These are phyloP conservation scores for Dothidotthia symphoricarpi DNA, from an alignment of 2,329 filamentous ascomycete species.

Conservation along the genomic window DNA sequence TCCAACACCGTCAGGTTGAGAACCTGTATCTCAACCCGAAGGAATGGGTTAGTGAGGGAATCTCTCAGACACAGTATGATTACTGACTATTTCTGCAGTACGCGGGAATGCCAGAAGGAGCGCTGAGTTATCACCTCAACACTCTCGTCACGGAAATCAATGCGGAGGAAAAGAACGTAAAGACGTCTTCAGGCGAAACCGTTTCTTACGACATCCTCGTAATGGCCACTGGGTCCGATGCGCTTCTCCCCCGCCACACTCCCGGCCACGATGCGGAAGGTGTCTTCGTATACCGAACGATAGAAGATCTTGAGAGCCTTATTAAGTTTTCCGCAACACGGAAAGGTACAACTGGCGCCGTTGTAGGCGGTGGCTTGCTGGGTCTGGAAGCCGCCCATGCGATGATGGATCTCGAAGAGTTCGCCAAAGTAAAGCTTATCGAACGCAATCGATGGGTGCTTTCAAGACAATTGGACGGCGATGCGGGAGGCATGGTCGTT, in stretches of 20 bases:
- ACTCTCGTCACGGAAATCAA: constrained; percentile 69
- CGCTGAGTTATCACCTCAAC: constrained; percentile 73
- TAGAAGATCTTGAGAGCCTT: constrained; percentile 74
- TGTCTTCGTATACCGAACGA: constrained; percentile 86
- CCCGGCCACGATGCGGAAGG: constrained; percentile 77
- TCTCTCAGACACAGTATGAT: not conserved
- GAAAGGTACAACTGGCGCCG: constrained; percentile 67
- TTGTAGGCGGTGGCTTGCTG: constrained; percentile 80
- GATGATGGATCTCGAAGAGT: constrained; percentile 81
- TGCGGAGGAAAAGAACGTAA: constrained; percentile 62
- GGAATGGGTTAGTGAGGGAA: constrained; percentile 63
- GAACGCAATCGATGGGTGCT: constrained; percentile 83
- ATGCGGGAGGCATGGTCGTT: constrained; percentile 78
- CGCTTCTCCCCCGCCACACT: constrained; percentile 68
- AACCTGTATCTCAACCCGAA: constrained; percentile 83
- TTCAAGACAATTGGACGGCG: constrained; percentile 75
- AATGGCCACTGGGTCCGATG: constrained; percentile 82
- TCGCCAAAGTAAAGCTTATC: constrained; percentile 71
- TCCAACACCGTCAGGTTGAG: constrained; percentile 80
- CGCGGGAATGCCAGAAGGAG: constrained; percentile 62
- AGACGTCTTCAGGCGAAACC: constrained; percentile 66
- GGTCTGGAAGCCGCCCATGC: constrained; percentile 89
- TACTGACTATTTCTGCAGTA: constrained; percentile 53
- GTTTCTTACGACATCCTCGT: constrained; percentile 79
- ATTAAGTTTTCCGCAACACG: constrained; percentile 69